Base-by-base conservation (phyloP, 2,329 filamentous ascomycete species). In the Penicillium olsonii region DNA sequence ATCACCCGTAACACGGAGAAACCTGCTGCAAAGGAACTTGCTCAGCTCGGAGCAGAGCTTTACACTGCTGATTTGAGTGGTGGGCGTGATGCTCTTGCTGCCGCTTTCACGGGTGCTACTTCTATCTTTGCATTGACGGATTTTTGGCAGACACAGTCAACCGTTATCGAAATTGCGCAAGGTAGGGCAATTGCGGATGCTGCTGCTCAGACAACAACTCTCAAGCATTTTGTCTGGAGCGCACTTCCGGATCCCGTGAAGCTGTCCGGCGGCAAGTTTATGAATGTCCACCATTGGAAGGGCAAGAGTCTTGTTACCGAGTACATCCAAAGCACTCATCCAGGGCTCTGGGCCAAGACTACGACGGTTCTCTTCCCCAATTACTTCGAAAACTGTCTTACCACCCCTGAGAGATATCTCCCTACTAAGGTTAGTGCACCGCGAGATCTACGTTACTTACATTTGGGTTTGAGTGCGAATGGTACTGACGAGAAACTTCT, bases 1-100 rank as follows among this genome's bases (percentile, higher is more conserved):
- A 68, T 81, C 34, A 78, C 73, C 11, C 74, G 77, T 15, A 69
- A 79, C 56, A 46, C 62, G 7, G 42, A 50, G 40, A 64, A 62
- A 17, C 54, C 58, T 15, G 53, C 49, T 29, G 60, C 63, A 8
- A 53, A 59, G 42, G 26, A 10, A 10, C 12, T 29, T 10, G 26
- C 26, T 11, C 8, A 11, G 26, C 26, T 29, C 9, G 54, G 57
- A 12, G 56, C 61, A 18, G 54, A 57, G 7, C 33, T 54, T 4
- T 54, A 59, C 19, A 55, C 53, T 15, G 61, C 58, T 0, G 61
- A 67, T 37, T 20, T 55, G 35, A 29, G 45, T 3, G 33, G 24
- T 15, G 45, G 37, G 24, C 7, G n/a, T 24, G 47, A 53, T 19
- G 33, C n/a, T 1, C 43, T 55, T 12, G 27, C 46, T 2, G 15